A percentile compares a stretch with the other conserved stretches of the same genome.
Conservation (phyloP, 2,329 filamentous ascomycete species). For the Chrysoporthe deuterocubensis region DNA sequence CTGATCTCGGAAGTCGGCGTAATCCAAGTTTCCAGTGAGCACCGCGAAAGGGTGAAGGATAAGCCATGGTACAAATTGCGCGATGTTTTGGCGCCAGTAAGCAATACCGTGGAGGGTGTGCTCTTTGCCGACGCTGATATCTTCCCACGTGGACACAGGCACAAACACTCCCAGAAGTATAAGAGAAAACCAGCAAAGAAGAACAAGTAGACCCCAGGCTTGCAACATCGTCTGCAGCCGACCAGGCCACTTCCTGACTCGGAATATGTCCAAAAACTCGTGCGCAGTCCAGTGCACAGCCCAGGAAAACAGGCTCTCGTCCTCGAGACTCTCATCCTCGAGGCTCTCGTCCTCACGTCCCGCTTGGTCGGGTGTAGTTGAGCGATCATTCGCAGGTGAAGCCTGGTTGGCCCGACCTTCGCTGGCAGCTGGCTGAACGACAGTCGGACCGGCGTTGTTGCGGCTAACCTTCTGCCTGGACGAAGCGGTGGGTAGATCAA, state of each 20-base stretch:
- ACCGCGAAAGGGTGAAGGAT: constrained; percentile 24
- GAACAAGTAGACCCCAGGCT: constrained; percentile 14
- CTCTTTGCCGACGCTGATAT: constrained; percentile 17
- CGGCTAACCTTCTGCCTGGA: too few relatives aligned
- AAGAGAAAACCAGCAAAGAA: constrained; percentile 13
- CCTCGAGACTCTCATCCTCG: not conserved
- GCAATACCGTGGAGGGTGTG: not conserved
- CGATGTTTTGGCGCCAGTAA: constrained; percentile 25
- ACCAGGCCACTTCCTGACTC: constrained; percentile 9
- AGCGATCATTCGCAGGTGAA: not conserved
- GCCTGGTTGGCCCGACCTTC: not conserved
- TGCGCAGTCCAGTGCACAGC: too few relatives aligned
- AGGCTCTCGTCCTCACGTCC: not conserved
- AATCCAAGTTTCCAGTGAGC: constrained; percentile 24
- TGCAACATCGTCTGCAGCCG: constrained; percentile 14
- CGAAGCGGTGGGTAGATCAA: too few relatives aligned
- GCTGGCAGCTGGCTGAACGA: not conserved
- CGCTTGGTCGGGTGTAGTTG: not conserved
- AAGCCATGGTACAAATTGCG: constrained; percentile 26
- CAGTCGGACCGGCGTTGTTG: too few relatives aligned
- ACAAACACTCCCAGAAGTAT: constrained; percentile 18
- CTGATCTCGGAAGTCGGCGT: constrained; percentile 22
- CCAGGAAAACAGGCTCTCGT: not conserved
- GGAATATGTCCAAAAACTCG: not conserved
- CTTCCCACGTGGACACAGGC: constrained; percentile 21